Evolutionary conservation across 148 eudicot species (phyloP).

Genomic region (Pouteria glomerata): DNA sequence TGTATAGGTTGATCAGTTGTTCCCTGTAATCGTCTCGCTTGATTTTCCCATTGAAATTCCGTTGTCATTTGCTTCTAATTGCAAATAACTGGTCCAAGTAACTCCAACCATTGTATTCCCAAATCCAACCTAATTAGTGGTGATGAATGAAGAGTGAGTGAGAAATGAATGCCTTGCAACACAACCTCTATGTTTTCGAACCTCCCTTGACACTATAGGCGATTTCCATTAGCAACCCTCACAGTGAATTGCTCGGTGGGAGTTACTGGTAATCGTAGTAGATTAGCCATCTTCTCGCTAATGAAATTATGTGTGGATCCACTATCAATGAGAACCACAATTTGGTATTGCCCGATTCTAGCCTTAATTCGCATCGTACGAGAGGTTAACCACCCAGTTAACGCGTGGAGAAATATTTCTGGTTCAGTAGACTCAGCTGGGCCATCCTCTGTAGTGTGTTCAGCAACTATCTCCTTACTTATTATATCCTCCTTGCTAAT

Average conservation of each 20-base stretch:
- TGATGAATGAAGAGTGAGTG: background rate
- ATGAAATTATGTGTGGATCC: background rate
- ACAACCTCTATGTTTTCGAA: background rate
- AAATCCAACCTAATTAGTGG: background rate
- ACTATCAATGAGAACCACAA: background rate
- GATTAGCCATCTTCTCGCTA: background rate
- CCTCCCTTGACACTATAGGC: background rate
- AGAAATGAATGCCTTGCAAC: background rate
- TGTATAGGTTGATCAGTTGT: background rate
- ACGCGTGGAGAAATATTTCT: background rate
- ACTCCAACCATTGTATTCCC: background rate
- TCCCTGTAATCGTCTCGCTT: too few species aligned
- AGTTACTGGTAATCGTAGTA: background rate
- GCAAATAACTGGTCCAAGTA: background rate
- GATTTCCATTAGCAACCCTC: background rate
- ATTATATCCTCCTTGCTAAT: too few species aligned
- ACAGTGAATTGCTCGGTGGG: background rate
- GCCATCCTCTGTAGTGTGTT: background rate
- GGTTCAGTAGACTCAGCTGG: too few species aligned
- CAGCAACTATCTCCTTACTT: background rate
- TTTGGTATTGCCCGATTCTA: too few species aligned
- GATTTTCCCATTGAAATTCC: background rate
- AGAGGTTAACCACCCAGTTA: background rate
- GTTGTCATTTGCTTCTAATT: background rate
- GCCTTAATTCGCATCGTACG: background rate